phyloP scores from a whole-genome alignment of 2,329 filamentous ascomycete genomes.

The Sclerotiophoma versabilis region DNA sequence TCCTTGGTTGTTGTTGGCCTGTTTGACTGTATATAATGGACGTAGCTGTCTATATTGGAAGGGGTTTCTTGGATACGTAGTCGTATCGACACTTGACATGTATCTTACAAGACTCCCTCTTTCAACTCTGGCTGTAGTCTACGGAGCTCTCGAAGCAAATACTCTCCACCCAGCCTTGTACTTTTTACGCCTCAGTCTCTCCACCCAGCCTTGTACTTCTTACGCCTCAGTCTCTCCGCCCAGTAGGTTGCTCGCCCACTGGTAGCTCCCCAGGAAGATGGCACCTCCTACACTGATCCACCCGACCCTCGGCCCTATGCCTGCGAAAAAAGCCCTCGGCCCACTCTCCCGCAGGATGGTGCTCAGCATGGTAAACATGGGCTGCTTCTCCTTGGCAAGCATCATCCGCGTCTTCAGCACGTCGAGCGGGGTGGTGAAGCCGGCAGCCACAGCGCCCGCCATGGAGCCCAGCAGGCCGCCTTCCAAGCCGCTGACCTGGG shows the following conservation, averaged over 20 bases:
- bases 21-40: slow-evolving; percentile 4
- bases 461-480: slow-evolving; percentile 85
- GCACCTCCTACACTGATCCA: slow-evolving; percentile 97
- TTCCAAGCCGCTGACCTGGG: slow-evolving; percentile 71
- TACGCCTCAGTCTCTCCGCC: slow-evolving; percentile 51
- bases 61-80: slow-evolving; percentile 1
- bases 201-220: slow-evolving; percentile 56
- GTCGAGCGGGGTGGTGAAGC: slow-evolving; percentile 88
- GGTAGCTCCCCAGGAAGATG: slow-evolving; percentile 93
- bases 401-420: slow-evolving; percentile 97
- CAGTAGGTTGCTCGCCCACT: slow-evolving; percentile 82
- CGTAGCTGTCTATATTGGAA: background rate
- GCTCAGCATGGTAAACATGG: slow-evolving; percentile 65
- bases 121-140: no score
- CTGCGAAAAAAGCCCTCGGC: slow-evolving; percentile 73
- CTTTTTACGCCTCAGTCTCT: slow-evolving; percentile 15
- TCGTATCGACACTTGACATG: background rate
- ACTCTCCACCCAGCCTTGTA: background rate
- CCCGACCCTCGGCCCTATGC: slow-evolving; percentile 80
- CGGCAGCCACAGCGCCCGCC: slow-evolving; percentile 85
- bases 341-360: slow-evolving; percentile 71
- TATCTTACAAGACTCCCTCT: slow-evolving; percentile 1
- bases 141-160: no score
- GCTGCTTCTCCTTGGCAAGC: slow-evolving; percentile 75
- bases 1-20: background rate